Base-by-base conservation (phyloP, 2,329 filamentous ascomycete genomes). In the Aureobasidium lini region DNA sequence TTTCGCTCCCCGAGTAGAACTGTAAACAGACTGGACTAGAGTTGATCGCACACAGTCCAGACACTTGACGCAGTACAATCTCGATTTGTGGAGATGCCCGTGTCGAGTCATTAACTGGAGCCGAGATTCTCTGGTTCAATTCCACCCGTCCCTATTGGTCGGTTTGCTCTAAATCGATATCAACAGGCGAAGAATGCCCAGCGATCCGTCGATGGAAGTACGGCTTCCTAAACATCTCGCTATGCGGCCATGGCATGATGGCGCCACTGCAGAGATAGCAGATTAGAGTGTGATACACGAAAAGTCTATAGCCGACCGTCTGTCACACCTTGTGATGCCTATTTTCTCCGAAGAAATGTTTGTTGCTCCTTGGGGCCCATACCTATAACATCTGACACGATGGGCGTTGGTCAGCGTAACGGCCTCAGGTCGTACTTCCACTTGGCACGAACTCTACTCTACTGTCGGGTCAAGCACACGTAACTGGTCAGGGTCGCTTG, bases 351-450 rank as follows among this genome's bases (percentile, higher is more conserved):
- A 28, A 44, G 16, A 39, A 50, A 16, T 39, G 32, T 39, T 50
- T n/a, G 16, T 28, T 39, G 11, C 15, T 34, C 29, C 10, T 15
- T 39, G 8, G 8, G 8, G 34, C 13, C 34, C 34, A 9, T 3
- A 13, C 34, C 48, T 52, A 52, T 52, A 52, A 40, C 48, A 52
- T 31, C 48, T 52, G 48, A 52, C 48, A 29, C 48, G 48, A 23
- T 4, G 13, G 23, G 15, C 23, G 48, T 31, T 29, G 48, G 36
- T 52, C 48, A 52, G 48, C 7, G 13, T 23, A 40, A 40, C 32
- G 36, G 34, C 36, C n/a, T 11, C 48, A 39, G 23, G 34, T 52
- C 48, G 31, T 28, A n/a, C 36, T 40, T 28, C 10, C 23, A 40
- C 48, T 52, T 52, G 48, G 48, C 48, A 52, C 5, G 13, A 52